These are phyloP conservation scores for Ceratobasidium sp. DNA, from an alignment of 1,284 basidiomycete genomes.

Conservation along the genomic window DNA sequence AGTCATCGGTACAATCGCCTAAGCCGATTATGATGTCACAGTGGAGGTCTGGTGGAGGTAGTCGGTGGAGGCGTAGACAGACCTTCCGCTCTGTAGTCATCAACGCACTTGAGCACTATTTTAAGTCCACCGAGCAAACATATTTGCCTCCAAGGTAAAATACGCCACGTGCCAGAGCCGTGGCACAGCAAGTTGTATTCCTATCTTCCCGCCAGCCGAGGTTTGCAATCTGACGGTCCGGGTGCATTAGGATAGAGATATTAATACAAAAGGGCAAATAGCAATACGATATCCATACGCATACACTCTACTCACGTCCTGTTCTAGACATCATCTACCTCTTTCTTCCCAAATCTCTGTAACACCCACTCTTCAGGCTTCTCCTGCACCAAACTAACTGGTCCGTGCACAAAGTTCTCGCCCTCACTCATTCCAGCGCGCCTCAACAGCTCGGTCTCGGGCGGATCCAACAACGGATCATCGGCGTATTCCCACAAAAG, in stretches of 20 bases:
- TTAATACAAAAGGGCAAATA: no score
- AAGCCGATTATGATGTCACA: conserved; percentile 7
- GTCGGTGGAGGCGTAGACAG: no score
- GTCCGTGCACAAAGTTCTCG: conserved; percentile 30
- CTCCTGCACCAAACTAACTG: conserved; percentile 12
- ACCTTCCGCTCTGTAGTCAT: no score
- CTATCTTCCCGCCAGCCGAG: no score
- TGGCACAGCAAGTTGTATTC: no score
- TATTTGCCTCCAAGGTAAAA: not conserved
- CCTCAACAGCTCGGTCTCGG: conserved; percentile 40
- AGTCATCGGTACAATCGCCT: not conserved
- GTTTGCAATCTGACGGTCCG: no score
- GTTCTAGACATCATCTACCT: not conserved
- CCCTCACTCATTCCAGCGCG: conserved; percentile 27
- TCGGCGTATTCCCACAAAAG: conserved; percentile 46
- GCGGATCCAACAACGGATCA: conserved; percentile 43
- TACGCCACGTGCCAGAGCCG: no score
- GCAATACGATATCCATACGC: not conserved
- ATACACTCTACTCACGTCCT: not conserved
- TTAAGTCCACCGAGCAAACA: not conserved
- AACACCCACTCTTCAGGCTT: conserved; percentile 22
- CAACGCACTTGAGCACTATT: not conserved
- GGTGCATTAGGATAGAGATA: not conserved
- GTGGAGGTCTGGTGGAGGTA: not conserved
- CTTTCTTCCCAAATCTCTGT: conserved; percentile 23